phyloP scores from a whole-genome alignment of 805 yeast genomes.

The Candida quercuum region DNA sequence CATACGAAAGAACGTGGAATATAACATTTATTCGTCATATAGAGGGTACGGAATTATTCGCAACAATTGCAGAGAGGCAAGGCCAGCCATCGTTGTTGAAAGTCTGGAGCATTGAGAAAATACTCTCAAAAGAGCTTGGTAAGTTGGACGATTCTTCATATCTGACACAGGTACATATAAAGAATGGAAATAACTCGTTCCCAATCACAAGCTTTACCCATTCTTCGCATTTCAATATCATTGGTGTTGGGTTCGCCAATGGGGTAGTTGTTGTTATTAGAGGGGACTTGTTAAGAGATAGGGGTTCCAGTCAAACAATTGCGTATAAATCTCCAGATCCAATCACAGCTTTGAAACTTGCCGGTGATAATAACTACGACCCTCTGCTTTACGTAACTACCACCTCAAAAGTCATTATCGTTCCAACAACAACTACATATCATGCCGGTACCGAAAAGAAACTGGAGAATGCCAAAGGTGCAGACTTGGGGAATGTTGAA shows the following conservation, averaged over 20 bases:
- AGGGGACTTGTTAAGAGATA: constrained; percentile 83
- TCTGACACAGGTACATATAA: constrained; percentile 56
- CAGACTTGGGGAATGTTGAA: constrained; percentile 39
- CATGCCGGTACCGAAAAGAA: constrained; percentile 53
- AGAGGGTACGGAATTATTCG: constrained; percentile 44
- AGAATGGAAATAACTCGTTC: constrained; percentile 69
- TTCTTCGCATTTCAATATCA: constrained; percentile 50
- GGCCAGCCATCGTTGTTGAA: constrained; percentile 66
- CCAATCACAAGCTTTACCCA: constrained; percentile 68
- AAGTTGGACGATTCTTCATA: constrained; percentile 37
- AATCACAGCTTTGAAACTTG: constrained; percentile 68
- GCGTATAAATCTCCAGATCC: constrained; percentile 73
- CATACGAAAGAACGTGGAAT: constrained; percentile 60
- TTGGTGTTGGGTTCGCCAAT: constrained; percentile 77
- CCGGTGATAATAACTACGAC: constrained; percentile 33
- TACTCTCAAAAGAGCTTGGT: constrained; percentile 26
- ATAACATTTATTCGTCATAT: constrained; percentile 53
- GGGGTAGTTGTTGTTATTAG: constrained; percentile 78
- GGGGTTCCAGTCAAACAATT: constrained; percentile 84
- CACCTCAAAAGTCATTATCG: constrained; percentile 62
- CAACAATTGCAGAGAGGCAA: constrained; percentile 70
- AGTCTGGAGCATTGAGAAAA: constrained; percentile 65
- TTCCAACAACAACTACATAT: constrained; percentile 75
- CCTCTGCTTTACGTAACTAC: constrained; percentile 67
- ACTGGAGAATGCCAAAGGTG: constrained; percentile 41